A percentile compares a stretch with the other conserved stretches of the same genome.
Conservation (phyloP, 768 basidiomycete species). For the Cystoderma amianthinum region DNA sequence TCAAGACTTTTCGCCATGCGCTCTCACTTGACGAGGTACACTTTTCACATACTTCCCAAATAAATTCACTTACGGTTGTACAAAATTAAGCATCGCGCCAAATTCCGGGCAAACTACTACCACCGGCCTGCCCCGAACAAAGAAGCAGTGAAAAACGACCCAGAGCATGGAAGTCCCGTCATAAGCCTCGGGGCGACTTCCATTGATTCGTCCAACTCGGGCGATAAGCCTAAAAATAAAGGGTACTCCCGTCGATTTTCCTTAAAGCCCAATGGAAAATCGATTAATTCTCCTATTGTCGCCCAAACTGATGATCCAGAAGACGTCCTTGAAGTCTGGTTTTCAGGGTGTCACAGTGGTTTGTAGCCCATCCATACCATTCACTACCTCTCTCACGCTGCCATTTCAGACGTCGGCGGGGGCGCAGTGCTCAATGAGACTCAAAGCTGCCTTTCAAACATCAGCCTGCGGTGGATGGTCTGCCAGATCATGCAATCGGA, state of each 20-base stretch:
- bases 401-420: constrained; percentile 59
- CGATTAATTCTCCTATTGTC: background rate
- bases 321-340: constrained; percentile 78
- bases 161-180: constrained; percentile 15
- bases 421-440: constrained; percentile 42
- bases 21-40: constrained; percentile 69
- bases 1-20: constrained; percentile 73
- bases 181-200: constrained; percentile 1
- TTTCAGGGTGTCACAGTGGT: constrained; percentile 69
- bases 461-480: constrained; percentile 76
- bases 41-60: background rate
- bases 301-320: constrained; percentile 8
- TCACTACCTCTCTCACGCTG: background rate
- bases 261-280: background rate
- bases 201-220: background rate
- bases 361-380: constrained; percentile 13
- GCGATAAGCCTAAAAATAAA: constrained; percentile 4
- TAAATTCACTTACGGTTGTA: too few species aligned
- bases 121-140: constrained; percentile 33
- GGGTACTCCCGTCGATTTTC: background rate
- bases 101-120: constrained; percentile 57
- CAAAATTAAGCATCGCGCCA: constrained; percentile 66
- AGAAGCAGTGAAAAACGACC: constrained; percentile 14
- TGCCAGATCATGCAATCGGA: constrained; percentile 49
- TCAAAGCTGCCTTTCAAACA: constrained; percentile 42